Evolutionary conservation across 1,284 basidiomycete genomes (phyloP), one percentile per base, ranked within the genome.

Genomic region (Sporisorium reilianum): DNA sequence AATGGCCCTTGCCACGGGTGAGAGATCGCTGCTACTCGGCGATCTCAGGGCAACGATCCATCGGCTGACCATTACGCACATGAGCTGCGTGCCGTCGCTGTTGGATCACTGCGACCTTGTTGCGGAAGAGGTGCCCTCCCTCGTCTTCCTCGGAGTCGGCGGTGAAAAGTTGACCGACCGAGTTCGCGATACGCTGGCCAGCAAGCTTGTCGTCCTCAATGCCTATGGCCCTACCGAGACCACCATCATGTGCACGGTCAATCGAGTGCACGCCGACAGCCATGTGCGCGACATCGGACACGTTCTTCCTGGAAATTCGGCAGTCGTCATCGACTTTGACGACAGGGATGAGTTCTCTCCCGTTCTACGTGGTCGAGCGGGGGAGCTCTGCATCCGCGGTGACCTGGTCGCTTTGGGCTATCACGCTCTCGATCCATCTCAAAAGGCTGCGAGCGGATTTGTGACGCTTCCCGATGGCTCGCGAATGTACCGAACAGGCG

Each of bases 111-210:
- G 88, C 5, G 84, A 89, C 82, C 85, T 85, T 55, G 84, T 85
- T 18, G 55, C 74, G n/a, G 36, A 54, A 14, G 77, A 79, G 3
- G 80, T 69, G 26, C 85, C 86, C 38, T 80, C 81, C 8, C 80
- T 89, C 32, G 85, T 87, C 25, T 89, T 87, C 65, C 87, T 89
- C 51, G 87, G 85, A 3, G 87, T 88, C 62, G 88, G 88, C 18
- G 88, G 88, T 2, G 88, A 89, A 80, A 89, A 89, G 81, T 87
- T 89, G 80, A 88, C 87, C 48, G 88, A 89, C 75, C 84, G 86
- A 18, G 88, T 89, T 68, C 79, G 89, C 11, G 87, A 89, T 59
- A 88, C 86, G 65, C 89, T 88, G 87, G 87, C 87, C 2, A 80
- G 86, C 58, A 87, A 87, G 68, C 85, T 89, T 30, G 85, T 84